Percentiles rank a stretch among this genome's conserved stretches.
Evolutionary conservation across 2,329 filamentous ascomycete species (phyloP).

Genomic region (Pochonia chlamydosporia): DNA sequence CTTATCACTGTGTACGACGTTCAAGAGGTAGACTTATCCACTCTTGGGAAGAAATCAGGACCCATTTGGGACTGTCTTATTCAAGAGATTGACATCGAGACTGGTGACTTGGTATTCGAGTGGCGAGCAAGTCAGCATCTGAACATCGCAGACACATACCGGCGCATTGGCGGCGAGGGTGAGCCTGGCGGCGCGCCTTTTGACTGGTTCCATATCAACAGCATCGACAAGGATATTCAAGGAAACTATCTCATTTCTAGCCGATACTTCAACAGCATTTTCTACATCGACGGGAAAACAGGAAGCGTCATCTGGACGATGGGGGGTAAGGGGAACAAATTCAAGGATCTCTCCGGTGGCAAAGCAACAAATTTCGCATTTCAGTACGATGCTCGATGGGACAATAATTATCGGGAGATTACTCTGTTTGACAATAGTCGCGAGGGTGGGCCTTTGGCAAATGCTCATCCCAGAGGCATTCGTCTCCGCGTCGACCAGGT

Average conservation of each 20-base stretch:
- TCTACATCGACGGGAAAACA: slow-evolving; percentile 29
- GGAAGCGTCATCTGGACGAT: slow-evolving; percentile 45
- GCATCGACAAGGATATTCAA: slow-evolving; percentile 29
- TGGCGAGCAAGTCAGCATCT: slow-evolving; percentile 29
- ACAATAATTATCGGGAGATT: slow-evolving; percentile 34
- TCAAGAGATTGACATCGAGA: slow-evolving; percentile 31
- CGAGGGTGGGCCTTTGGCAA: slow-evolving; percentile 30
- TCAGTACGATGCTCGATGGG: slow-evolving; percentile 44
- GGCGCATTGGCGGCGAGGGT: slow-evolving; percentile 15
- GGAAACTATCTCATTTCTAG: slow-evolving; percentile 23
- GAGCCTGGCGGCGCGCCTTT: slow-evolving; percentile 14
- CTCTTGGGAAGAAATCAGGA: slow-evolving; percentile 6
- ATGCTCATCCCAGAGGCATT: slow-evolving; percentile 21
- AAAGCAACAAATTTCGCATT: slow-evolving; percentile 35
- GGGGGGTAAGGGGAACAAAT: slow-evolving; percentile 39
- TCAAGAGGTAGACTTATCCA: slow-evolving; percentile 29
- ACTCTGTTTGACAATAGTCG: slow-evolving; percentile 48
- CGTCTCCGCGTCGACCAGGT: slow-evolving; percentile 6
- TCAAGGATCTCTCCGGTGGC: slow-evolving; percentile 21
- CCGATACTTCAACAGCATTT: slow-evolving; percentile 14
- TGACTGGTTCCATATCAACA: slow-evolving; percentile 27
- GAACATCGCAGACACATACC: slow-evolving; percentile 11
- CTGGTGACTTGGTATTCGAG: slow-evolving; percentile 27
- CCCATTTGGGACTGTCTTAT: slow-evolving; percentile 22
- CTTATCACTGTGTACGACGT: slow-evolving; percentile 30